These are phyloP conservation scores for Dactylellina parvicollis DNA, from an alignment of 2,329 filamentous ascomycete genomes.

Conservation along the genomic window DNA sequence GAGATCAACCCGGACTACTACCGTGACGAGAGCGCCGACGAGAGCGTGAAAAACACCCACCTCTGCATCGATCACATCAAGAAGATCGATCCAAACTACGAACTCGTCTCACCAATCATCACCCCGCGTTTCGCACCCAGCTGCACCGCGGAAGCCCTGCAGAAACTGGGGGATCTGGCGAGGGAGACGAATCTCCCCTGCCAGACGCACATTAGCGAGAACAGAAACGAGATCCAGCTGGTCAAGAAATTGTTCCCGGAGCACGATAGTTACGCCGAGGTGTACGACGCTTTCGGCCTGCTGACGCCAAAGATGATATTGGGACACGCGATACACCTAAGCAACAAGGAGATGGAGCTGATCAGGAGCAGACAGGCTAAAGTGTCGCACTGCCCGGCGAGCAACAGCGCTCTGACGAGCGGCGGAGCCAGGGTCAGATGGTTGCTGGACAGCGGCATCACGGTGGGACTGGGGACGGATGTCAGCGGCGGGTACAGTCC, in stretches of 20 bases:
- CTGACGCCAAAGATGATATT: constrained; percentile 79
- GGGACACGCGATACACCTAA: constrained; percentile 84
- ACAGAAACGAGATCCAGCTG: constrained; percentile 75
- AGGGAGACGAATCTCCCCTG: constrained; percentile 72
- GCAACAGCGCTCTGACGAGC: constrained; percentile 82
- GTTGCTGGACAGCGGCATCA: constrained; percentile 77
- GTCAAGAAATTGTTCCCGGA: constrained; percentile 76
- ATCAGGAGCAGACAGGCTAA: constrained; percentile 72
- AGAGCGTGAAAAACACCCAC: constrained; percentile 68
- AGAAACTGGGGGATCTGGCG: constrained; percentile 72
- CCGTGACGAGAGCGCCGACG: constrained; percentile 73
- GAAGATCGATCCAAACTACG: constrained; percentile 71
- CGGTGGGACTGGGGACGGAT: constrained; percentile 88
- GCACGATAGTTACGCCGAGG: constrained; percentile 72
- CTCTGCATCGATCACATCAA: constrained; percentile 73
- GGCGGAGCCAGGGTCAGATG: constrained; percentile 80
- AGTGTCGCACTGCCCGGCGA: constrained; percentile 85
- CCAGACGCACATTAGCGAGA: constrained; percentile 93
- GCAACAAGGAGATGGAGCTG: constrained; percentile 71
- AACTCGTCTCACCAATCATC: constrained; percentile 79
- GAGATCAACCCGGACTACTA: constrained; percentile 78
- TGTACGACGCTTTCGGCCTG: constrained; percentile 79
- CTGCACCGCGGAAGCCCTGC: constrained; percentile 71
- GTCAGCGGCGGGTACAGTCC: constrained; percentile 87
- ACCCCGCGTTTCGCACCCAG: constrained; percentile 76